Evolutionary conservation across 106 monocot species (phyloP).

Genomic region (Acanthochlamys bracteata): DNA sequence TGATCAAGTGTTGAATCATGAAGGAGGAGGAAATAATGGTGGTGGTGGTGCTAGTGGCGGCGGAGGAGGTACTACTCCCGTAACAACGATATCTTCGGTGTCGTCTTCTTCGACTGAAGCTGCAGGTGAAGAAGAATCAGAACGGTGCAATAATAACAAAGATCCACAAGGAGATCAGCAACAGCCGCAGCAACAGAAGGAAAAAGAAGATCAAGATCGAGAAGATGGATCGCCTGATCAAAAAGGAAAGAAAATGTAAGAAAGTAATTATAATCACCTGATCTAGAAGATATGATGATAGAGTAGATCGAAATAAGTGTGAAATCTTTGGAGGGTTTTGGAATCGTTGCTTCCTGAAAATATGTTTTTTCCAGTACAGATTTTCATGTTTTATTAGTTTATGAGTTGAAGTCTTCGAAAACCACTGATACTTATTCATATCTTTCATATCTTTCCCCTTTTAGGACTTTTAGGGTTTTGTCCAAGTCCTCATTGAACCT

Average conservation of each 20-base stretch:
- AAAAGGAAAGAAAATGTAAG: slow-evolving; percentile 45
- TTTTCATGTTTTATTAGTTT: too few relatives aligned
- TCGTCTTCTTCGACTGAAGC: slow-evolving; percentile 71
- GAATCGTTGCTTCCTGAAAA: too few relatives aligned
- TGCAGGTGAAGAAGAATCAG: slow-evolving; percentile 28
- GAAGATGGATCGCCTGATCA: not conserved
- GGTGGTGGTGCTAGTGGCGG: not conserved
- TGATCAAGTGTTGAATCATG: not conserved
- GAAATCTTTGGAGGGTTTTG: too few relatives aligned
- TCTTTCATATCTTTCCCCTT: not conserved
- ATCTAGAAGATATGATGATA: too few relatives aligned
- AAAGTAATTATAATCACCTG: too few relatives aligned
- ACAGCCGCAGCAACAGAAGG: slow-evolving; percentile 5
- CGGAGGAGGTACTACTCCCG: slow-evolving; percentile 13
- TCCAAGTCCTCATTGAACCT: not conserved
- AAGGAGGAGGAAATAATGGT: not conserved
- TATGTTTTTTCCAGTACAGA: too few relatives aligned
- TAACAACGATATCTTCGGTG: slow-evolving; percentile 66
- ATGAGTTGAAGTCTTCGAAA: too few relatives aligned
- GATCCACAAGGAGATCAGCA: slow-evolving; percentile 20
- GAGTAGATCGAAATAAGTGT: too few relatives aligned
- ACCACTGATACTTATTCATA: not conserved
- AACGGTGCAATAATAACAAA: slow-evolving; percentile 27
- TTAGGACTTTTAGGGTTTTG: slow-evolving; percentile 2
- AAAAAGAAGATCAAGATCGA: not conserved